These are phyloP conservation scores for Hexamita inflata DNA, from an alignment of 208 protist species.

Conservation along the genomic window DNA sequence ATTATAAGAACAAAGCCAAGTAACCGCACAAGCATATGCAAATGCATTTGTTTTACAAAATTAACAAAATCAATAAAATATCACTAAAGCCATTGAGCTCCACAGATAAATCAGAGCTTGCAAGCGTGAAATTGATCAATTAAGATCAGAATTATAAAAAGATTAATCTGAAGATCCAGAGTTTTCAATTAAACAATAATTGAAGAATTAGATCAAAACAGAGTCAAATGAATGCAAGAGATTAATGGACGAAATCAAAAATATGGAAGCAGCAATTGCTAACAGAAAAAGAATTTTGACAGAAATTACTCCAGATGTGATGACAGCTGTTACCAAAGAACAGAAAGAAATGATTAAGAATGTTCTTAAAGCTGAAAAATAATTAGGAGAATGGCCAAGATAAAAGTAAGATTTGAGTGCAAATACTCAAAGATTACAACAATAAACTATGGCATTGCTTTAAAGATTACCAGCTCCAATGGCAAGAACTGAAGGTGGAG, in stretches of 20 bases:
- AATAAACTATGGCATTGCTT: neutral
- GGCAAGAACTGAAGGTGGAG: neutral
- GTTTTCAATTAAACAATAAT: neutral
- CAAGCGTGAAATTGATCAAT: neutral
- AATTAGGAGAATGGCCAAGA: neutral
- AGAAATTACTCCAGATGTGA: slow-evolving; percentile 12
- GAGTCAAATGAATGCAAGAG: neutral
- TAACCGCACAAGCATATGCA: neutral
- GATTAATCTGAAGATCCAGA: slow-evolving; percentile 11
- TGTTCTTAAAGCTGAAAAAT: slow-evolving; percentile 17
- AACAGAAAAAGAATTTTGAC: neutral
- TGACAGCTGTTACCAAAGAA: slow-evolving; percentile 2
- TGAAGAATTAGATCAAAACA: slow-evolving; percentile 9
- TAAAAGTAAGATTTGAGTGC: neutral
- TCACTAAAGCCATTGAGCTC: slow-evolving; percentile 5
- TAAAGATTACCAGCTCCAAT: neutral
- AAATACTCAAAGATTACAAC: neutral
- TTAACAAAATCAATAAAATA: neutral
- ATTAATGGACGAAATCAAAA: slow-evolving; percentile 18
- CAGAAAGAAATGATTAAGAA: slow-evolving; percentile 9
- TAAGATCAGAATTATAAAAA: neutral
- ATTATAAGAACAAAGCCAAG: neutral
- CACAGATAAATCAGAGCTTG: neutral
- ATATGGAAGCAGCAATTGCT: neutral
- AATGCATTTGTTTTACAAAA: neutral